Evolutionary conservation across 2,329 filamentous ascomycete genomes (phyloP).

Genomic region (Fusarium illudens): DNA sequence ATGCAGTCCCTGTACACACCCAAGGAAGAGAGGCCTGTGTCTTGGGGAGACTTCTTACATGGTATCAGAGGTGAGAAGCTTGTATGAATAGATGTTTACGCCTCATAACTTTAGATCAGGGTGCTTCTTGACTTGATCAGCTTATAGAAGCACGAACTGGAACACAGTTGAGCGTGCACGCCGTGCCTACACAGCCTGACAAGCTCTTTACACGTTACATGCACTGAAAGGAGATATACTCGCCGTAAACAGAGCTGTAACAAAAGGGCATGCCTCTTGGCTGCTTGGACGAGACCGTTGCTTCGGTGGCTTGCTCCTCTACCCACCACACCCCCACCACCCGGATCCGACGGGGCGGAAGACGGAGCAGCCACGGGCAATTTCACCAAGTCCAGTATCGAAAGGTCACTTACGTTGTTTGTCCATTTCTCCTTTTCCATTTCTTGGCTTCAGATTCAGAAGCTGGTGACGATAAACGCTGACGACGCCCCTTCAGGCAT

Average conservation of each 20-base stretch:
- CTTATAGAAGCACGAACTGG: neutral
- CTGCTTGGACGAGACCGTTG: too few species aligned
- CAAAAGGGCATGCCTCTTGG: neutral
- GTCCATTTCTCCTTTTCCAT: neutral
- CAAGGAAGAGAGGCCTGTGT: neutral
- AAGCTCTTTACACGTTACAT: neutral
- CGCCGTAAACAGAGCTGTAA: neutral
- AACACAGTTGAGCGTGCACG: neutral
- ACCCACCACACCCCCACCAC: constrained; percentile 1
- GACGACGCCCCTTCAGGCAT: constrained; percentile 3
- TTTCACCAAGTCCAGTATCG: neutral
- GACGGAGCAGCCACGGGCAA: neutral
- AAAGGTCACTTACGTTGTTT: neutral
- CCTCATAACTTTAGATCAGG: neutral
- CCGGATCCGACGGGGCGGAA: constrained; percentile 14
- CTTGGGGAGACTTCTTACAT: neutral
- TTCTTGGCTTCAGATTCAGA: neutral
- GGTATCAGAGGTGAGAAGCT: neutral
- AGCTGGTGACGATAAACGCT: neutral
- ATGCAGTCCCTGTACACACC: neutral
- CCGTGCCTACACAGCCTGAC: neutral
- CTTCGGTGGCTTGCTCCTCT: neutral
- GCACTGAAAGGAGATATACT: neutral
- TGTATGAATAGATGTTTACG: neutral
- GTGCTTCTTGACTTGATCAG: neutral